phyloP scores from a whole-genome alignment of 2,329 filamentous ascomycete genomes.

The Colletotrichum spaethianum region DNA sequence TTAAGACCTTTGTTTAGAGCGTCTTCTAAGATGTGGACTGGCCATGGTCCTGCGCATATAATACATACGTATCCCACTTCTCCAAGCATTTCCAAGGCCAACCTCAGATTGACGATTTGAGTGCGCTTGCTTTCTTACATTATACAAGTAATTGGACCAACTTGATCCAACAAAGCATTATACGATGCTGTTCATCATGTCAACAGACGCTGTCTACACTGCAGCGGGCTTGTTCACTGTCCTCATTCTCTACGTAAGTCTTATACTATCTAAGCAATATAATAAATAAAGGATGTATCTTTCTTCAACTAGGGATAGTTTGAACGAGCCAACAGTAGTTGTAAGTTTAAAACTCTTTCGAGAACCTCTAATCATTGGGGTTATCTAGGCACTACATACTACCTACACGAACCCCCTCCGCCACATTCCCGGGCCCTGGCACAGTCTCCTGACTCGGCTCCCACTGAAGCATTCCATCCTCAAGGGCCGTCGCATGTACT shows the following conservation, averaged over 20 bases:
- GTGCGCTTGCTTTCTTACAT: too few species aligned
- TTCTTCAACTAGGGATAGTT: too few species aligned
- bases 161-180: neutral
- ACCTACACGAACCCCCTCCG: conserved; percentile 12
- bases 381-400: neutral
- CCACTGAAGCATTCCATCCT: conserved; percentile 25
- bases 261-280: too few species aligned
- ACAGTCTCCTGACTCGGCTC: conserved; percentile 28
- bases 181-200: neutral
- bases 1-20: too few species aligned
- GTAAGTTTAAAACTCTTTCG: too few species aligned
- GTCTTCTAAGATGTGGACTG: too few species aligned
- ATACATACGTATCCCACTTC: too few species aligned
- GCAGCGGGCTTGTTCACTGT: neutral
- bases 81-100: neutral
- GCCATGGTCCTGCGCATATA: too few species aligned
- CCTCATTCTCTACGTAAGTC: neutral
- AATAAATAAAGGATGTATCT: too few species aligned
- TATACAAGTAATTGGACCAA: neutral
- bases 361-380: neutral
- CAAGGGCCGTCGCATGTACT: conserved; percentile 26
- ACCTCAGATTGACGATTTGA: neutral
- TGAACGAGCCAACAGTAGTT: too few species aligned
- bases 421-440: conserved; percentile 25
- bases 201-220: neutral